phyloP scores from a whole-genome alignment of 164 flowering plant species.

The Macadamia integrifolia region DNA sequence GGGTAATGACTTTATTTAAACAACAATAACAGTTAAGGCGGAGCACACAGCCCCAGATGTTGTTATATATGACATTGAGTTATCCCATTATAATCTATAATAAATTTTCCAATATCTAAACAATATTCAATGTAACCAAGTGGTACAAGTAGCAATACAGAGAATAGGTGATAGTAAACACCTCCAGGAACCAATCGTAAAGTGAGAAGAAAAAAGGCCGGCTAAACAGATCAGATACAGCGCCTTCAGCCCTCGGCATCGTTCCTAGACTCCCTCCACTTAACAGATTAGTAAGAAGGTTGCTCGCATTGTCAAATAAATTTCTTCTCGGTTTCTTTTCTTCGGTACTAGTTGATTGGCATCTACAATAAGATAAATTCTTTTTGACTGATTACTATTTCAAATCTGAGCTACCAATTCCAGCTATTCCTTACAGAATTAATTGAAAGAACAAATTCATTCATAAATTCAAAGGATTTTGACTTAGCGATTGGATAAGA shows the following conservation, averaged over 20 bases:
- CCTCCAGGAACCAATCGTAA: slow-evolving; percentile 96
- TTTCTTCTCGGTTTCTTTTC: slow-evolving; percentile 52
- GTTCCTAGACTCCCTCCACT: slow-evolving; percentile 83
- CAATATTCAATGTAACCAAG: not conserved
- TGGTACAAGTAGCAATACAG: not conserved
- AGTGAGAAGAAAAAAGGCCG: slow-evolving; percentile 81
- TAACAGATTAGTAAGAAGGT: slow-evolving; percentile 77
- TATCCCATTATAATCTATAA: not conserved
- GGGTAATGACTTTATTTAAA: not conserved
- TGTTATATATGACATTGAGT: not conserved
- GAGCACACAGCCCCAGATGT: not conserved
- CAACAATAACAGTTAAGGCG: not conserved
- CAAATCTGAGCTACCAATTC: not conserved
- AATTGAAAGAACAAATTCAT: not conserved
- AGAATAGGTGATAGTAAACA: slow-evolving; percentile 13
- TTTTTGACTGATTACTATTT: not conserved
- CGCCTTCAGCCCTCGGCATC: slow-evolving; percentile 96
- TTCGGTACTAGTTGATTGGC: slow-evolving; percentile 65
- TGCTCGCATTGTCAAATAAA: slow-evolving; percentile 87
- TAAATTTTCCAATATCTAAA: no score
- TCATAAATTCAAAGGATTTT: no score
- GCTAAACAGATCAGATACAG: slow-evolving; percentile 81
- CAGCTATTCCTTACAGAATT: not conserved
- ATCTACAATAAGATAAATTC: slow-evolving; percentile 35
- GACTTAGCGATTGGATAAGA: no score